A percentile compares a stretch with the other conserved stretches of the same genome.
These are phyloP conservation scores for Dactylorhiza incarnata DNA, from an alignment of 106 monocot species.

Conservation along the genomic window DNA sequence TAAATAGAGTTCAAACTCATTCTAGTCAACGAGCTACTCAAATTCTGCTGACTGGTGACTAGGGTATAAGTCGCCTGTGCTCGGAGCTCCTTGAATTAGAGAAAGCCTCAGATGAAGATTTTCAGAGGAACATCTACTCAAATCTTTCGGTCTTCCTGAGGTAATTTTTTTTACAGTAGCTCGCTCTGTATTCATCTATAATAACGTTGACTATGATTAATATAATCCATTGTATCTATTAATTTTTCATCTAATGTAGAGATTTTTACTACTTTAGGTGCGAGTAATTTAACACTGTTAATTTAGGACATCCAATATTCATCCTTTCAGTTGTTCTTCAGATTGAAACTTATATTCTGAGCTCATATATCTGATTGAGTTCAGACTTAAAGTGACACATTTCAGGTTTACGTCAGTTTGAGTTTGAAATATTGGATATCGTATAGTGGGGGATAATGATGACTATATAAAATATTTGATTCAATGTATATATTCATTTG, in stretches of 20 bases:
- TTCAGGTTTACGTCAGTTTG: too few species aligned
- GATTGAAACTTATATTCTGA: not conserved
- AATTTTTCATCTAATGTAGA: not conserved
- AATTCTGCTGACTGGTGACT: not conserved
- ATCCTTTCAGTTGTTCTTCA: not conserved
- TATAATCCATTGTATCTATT: not conserved
- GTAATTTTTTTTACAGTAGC: slow-evolving; percentile 8
- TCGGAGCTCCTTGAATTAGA: slow-evolving; percentile 50
- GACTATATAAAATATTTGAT: too few species aligned
- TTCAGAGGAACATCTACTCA: slow-evolving; percentile 23
- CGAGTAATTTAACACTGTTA: not conserved
- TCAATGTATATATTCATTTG: too few species aligned
- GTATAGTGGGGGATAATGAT: too few species aligned
- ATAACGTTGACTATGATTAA: not conserved
- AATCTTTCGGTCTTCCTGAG: slow-evolving; percentile 29
- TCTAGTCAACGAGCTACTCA: not conserved
- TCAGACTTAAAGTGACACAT: not conserved
- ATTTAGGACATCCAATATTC: not conserved
- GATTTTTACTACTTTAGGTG: not conserved
- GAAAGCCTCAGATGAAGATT: slow-evolving; percentile 34
- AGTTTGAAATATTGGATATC: too few species aligned
- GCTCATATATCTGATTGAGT: not conserved
- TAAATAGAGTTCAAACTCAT: not conserved
- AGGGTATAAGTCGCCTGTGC: slow-evolving; percentile 48
- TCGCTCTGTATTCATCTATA: not conserved